Percentiles rank a stretch among this genome's conserved stretches.
Evolutionary conservation across 73 alveolate genomes (phyloP).

Genomic region (Breviolum minutum): DNA sequence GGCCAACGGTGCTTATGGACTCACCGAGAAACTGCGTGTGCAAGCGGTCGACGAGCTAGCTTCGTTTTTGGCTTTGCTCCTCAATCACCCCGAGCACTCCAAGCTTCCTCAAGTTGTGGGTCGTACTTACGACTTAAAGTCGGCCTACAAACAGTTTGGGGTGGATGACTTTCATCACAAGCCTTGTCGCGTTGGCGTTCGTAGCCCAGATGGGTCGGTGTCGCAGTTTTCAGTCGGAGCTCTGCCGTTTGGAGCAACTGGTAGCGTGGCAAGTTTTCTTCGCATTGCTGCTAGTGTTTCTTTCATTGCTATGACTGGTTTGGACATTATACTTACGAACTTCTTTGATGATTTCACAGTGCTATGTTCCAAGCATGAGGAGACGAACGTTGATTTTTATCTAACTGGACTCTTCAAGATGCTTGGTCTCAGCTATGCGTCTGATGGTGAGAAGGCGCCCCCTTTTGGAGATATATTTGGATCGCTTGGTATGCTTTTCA

Average conservation of each 20-base stretch:
- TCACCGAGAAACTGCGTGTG: not conserved
- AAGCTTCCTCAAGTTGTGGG: too few relatives aligned
- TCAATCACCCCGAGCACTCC: too few relatives aligned
- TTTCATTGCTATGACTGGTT: not conserved
- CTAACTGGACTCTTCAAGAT: not conserved
- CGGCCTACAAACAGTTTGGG: too few relatives aligned
- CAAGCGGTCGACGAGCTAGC: not conserved
- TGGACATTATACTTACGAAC: not conserved
- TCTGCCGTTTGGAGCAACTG: not conserved
- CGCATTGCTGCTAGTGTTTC: not conserved
- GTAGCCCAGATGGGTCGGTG: not conserved
- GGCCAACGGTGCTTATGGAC: too few relatives aligned
- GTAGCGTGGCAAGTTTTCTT: not conserved
- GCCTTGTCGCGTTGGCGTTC: not conserved
- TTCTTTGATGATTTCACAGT: not conserved
- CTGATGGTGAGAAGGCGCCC: not conserved
- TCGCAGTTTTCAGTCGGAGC: not conserved
- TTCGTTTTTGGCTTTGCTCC: not conserved
- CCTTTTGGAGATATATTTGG: not conserved
- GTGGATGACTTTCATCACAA: too few relatives aligned
- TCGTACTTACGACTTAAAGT: too few relatives aligned
- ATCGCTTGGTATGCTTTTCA: too few relatives aligned
- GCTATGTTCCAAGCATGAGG: not conserved
- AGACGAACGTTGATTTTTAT: not conserved
- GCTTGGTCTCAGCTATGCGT: not conserved